Evolutionary conservation across 805 yeast species (phyloP), one percentile per base, ranked within the genome.

Genomic region (Diddensiella santjacobensis): DNA sequence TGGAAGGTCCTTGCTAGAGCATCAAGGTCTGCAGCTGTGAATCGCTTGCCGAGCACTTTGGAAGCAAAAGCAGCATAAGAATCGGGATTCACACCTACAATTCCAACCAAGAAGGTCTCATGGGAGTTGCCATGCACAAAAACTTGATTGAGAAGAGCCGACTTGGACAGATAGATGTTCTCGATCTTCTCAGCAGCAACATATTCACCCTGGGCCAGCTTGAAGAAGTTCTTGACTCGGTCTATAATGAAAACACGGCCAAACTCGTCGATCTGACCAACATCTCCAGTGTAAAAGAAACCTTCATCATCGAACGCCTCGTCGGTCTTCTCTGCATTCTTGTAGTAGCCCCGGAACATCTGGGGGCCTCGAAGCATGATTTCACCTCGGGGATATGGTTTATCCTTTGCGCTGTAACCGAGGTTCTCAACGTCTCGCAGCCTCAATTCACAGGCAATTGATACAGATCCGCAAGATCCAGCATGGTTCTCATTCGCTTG

Each of bases 151-250:
- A 80, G 59, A 23, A 71, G 63, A 1, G 84, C 73, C 56, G 77
- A 73, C 22, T 71, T 67, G 0, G 84, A 71, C 30, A 80, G 62
- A 62, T 84, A 83, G 13, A 69, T 65, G 58, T 80, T 82, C 60
- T 84, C 91, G 55, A 84, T 78, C 64, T 78, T 82, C 59, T 84
- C 93, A 17, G 88, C 86, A 0, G 88, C 84, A 47, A 84, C 77
- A 63, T 84, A 84, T 65, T 79, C 83, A 42, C 83, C 83, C 60
- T 79, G 83, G 2, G 81, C 70, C 46, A 79, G 62, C 55, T 84
- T 84, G 72, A 84, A 84, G 68, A 84, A 84, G 67, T 84, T 85
- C 70, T 84, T 84, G 35, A 84, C 88, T 52, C 93, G 72, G 60
- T 85, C 93, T 56, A 84, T 74, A 49, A 84, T 80, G 43, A 65